Conservation (phyloP, 1,284 basidiomycete genomes). For the Moesziomyces antarcticus region DNA sequence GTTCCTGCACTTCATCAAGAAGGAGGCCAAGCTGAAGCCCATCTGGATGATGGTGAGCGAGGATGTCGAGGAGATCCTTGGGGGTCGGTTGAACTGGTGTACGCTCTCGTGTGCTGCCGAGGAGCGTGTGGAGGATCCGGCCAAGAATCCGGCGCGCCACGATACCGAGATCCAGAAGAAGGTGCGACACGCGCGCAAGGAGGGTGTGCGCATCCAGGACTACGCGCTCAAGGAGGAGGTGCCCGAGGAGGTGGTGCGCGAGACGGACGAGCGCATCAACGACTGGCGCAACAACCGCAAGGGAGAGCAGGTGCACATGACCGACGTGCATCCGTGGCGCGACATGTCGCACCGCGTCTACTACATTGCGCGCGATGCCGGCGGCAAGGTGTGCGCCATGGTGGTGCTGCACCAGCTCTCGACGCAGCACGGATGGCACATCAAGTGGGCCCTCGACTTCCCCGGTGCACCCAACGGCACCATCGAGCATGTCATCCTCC, state of each 20-base stretch:
- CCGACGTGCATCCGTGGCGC: slow-evolving; percentile 72
- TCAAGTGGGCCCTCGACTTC: slow-evolving; percentile 75
- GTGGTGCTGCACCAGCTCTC: slow-evolving; percentile 74
- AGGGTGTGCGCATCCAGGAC: slow-evolving; percentile 71
- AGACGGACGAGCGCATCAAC: slow-evolving; percentile 70
- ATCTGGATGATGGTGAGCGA: slow-evolving; percentile 73
- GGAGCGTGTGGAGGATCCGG: slow-evolving; percentile 71
- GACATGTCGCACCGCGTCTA: slow-evolving; percentile 73
- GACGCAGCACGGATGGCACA: slow-evolving; percentile 72
- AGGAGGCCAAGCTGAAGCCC: slow-evolving; percentile 71
- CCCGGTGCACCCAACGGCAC: slow-evolving; percentile 72
- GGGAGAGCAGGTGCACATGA: slow-evolving; percentile 74
- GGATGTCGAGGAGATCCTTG: slow-evolving; percentile 71
- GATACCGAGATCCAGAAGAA: slow-evolving; percentile 71
- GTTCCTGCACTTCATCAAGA: slow-evolving; percentile 69
- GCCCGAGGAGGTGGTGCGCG: slow-evolving; percentile 68
- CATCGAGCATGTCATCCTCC: slow-evolving; percentile 71
- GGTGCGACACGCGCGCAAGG: slow-evolving; percentile 71
- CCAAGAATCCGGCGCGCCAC: slow-evolving; percentile 69
- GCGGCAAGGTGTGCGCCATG: slow-evolving; percentile 70
- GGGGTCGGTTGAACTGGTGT: slow-evolving; percentile 71
- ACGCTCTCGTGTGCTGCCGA: slow-evolving; percentile 73
- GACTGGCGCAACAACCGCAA: slow-evolving; percentile 71
- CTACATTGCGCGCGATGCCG: slow-evolving; percentile 71
- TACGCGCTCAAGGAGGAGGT: slow-evolving; percentile 65